These are phyloP conservation scores for Acer campestre DNA, from an alignment of 345 rosid genomes.

Conservation along the genomic window DNA sequence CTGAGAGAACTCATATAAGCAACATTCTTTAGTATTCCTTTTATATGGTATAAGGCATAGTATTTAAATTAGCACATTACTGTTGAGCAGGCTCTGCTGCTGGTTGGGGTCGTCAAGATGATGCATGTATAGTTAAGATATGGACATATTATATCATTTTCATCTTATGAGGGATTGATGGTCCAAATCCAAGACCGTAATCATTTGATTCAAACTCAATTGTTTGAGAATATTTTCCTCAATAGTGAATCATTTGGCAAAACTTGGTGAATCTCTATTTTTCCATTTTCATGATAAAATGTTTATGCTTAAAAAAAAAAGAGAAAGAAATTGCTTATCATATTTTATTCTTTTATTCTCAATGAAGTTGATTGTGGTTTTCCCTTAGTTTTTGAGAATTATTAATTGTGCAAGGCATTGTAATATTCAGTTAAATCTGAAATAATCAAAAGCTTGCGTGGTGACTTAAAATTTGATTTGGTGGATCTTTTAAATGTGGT, in stretches of 20 bases:
- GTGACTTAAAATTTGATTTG: neutral
- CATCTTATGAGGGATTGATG: slow-evolving; percentile 7
- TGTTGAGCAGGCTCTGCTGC: slow-evolving; percentile 81
- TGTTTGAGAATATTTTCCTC: neutral
- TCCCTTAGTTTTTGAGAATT: neutral
- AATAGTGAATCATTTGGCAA: neutral
- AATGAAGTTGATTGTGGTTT: neutral
- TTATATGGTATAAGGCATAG: neutral
- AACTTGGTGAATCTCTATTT: neutral
- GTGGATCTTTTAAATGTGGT: neutral
- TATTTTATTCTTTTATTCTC: neutral
- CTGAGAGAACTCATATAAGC: neutral
- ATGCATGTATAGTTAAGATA: slow-evolving; percentile 95
- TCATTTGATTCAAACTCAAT: neutral
- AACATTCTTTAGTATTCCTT: neutral
- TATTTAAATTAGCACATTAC: slow-evolving; percentile 2
- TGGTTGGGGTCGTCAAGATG: slow-evolving; percentile 94
- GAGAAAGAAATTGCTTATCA: neutral
- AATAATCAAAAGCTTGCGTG: neutral
- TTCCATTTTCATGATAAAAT: neutral
- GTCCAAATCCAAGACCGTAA: neutral
- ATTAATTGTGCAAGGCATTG: neutral
- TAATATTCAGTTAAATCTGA: neutral
- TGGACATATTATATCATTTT: neutral
- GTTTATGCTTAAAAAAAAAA: neutral